Evolutionary conservation across 176 grass and related monocot genomes (phyloP), one percentile per base, ranked within the genome.

Genomic region (Poa pratensis): DNA sequence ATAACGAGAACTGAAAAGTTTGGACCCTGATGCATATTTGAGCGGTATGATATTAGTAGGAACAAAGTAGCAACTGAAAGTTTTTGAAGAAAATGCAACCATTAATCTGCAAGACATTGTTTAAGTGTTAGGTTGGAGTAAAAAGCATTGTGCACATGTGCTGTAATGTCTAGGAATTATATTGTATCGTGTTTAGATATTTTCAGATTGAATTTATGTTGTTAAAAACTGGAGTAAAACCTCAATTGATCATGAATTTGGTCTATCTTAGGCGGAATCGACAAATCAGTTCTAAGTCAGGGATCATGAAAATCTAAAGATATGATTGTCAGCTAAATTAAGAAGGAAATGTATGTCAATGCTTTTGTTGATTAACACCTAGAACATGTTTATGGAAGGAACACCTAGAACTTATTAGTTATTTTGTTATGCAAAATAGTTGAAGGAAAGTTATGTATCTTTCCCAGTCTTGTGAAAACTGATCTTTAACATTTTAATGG

Each of bases 321-420:
- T 64, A 73, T 65, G 24, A 55, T 30, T 72, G 7, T 9, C 66
- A 9, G 24, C 42, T 72, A 35, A 18, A 73, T 39, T 3, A 40
- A 69, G 34, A 50, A 18, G 20, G 10, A 40, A 77, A 53, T 54
- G 12, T 0, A 32, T 71, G 5, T 0, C 16, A 1, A 9, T 80
- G 42, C 15, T 80, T 86, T 24, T 66, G 26, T 58, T n/a, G 10
- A 58, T 57, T 80, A n/a, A 10, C 51, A 67, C 24, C 26, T 80
- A 28, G 0, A n/a, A 28, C 16, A 14, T 19, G 10, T 80, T 17
- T 65, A 30, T 10, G 17, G n/a, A n/a, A n/a, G n/a, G n/a, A n/a
- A n/a, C n/a, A n/a, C n/a, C n/a, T n/a, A n/a, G n/a, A n/a, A n/a
- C 37, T 37, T 60, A 46, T 34, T 48, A 75, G 13, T 73, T 79